Percentiles rank a stretch among this genome's conserved stretches.
Conservation (phyloP, 73 alveolate genomes). For the Paramecium sexaurelia region DNA sequence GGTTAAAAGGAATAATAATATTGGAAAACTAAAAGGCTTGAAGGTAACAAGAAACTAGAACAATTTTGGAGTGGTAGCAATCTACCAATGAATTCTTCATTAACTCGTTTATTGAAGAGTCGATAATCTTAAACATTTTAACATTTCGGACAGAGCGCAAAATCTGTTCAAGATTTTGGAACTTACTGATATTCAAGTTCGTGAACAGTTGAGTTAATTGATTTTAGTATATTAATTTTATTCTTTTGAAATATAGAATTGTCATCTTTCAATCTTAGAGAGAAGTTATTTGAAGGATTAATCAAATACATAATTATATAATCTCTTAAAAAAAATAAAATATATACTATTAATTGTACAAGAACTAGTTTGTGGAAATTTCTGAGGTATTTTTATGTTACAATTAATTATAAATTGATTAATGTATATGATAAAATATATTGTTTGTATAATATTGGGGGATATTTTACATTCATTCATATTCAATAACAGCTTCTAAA, state of each 20-base stretch:
- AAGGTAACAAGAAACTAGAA: background rate
- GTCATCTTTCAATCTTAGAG: background rate
- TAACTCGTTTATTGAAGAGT: background rate
- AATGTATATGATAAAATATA: background rate
- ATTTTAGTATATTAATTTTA: background rate
- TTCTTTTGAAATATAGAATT: background rate
- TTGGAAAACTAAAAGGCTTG: background rate
- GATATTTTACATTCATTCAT: background rate
- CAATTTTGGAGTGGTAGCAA: background rate
- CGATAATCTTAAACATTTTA: background rate
- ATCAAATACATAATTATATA: background rate
- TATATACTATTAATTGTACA: background rate
- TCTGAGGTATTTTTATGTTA: background rate
- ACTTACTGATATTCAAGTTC: background rate
- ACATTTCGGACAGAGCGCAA: background rate
- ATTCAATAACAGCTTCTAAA: slow-evolving; percentile 68
- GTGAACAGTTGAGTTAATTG: background rate
- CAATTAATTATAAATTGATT: background rate
- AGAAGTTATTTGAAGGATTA: background rate
- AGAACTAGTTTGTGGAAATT: background rate
- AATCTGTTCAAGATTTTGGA: background rate
- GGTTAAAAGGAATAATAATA: background rate
- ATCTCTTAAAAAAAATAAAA: background rate
- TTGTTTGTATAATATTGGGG: background rate
- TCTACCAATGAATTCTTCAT: background rate